These are phyloP conservation scores for Phytophthora litchii DNA, from an alignment of 352 stramenopile genomes.

Conservation along the genomic window DNA sequence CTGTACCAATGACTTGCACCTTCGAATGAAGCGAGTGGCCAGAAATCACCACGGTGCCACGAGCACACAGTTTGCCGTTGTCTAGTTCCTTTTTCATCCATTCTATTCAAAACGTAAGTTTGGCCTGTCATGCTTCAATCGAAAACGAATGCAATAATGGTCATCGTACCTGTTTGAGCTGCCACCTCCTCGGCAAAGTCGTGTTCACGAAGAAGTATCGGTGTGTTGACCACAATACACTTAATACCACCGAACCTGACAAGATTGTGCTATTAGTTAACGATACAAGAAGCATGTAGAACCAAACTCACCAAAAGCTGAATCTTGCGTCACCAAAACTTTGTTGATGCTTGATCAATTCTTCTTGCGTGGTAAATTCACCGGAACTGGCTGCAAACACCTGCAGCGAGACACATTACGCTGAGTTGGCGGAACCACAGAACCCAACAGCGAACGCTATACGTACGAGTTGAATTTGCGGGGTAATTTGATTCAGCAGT, in stretches of 20 bases:
- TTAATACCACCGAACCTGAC: slow-evolving; percentile 78
- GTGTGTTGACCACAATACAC: slow-evolving; percentile 77
- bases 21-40: slow-evolving; percentile 42
- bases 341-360: slow-evolving; percentile 42
- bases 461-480: slow-evolving; percentile 63
- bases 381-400: slow-evolving; percentile 56
- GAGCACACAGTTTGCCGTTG: slow-evolving; percentile 80
- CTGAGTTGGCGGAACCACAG: not conserved
- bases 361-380: slow-evolving; percentile 17
- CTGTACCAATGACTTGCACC: not conserved
- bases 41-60: slow-evolving; percentile 65
- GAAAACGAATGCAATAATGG: not conserved
- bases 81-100: slow-evolving; percentile 82
- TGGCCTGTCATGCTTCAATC: no score
- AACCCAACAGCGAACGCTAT: not conserved
- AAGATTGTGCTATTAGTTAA: slow-evolving; percentile 7
- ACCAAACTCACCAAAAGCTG: slow-evolving; percentile 71
- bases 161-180: slow-evolving; percentile 60
- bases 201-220: slow-evolving; percentile 36
- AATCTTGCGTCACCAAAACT: slow-evolving; percentile 73
- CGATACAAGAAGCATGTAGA: not conserved
- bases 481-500: slow-evolving; percentile 65
- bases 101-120: slow-evolving; percentile 34
- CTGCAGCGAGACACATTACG: slow-evolving; percentile 27
- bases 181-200: slow-evolving; percentile 38